phyloP scores from a whole-genome alignment of 768 basidiomycete genomes.

The Coprinopsis marcescibilis region DNA sequence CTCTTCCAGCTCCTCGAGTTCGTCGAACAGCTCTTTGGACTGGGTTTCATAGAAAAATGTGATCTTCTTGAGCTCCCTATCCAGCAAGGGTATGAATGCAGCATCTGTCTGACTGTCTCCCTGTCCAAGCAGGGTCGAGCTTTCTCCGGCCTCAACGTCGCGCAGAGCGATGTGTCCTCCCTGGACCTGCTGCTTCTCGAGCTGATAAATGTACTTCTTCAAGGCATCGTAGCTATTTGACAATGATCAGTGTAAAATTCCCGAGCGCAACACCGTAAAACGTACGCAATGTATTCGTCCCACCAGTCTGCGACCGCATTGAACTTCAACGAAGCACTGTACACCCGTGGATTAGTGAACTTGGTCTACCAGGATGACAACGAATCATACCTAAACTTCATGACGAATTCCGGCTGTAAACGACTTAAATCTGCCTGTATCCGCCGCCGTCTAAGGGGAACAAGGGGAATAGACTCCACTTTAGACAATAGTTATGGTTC shows the following conservation, averaged over 20 bases:
- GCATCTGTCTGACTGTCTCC: slow-evolving; percentile 40
- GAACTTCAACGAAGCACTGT: slow-evolving; percentile 80
- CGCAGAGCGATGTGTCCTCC: slow-evolving; percentile 24
- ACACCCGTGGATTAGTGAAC: not conserved
- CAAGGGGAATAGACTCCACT: slow-evolving; percentile 38
- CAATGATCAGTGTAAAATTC: not conserved
- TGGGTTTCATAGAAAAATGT: slow-evolving; percentile 71
- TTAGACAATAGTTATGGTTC: slow-evolving; percentile 11
- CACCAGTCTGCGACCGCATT: slow-evolving; percentile 91
- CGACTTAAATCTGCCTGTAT: slow-evolving; percentile 15
- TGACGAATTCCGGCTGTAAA: slow-evolving; percentile 25
- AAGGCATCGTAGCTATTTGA: slow-evolving; percentile 71
- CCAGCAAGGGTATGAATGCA: slow-evolving; percentile 68
- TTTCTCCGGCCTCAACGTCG: slow-evolving; percentile 67
- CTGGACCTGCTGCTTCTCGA: slow-evolving; percentile 70
- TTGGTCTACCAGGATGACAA: not conserved
- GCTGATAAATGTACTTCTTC: slow-evolving; percentile 80
- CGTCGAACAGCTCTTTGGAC: slow-evolving; percentile 63
- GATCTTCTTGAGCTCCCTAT: slow-evolving; percentile 81
- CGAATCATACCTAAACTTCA: slow-evolving; percentile 56
- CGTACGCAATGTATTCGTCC: slow-evolving; percentile 86
- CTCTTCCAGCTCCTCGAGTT: slow-evolving; percentile 52
- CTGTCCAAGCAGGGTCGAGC: slow-evolving; percentile 45
- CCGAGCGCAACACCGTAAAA: slow-evolving; percentile 12
- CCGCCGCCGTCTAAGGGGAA: slow-evolving; percentile 21